phyloP scores from a whole-genome alignment of 345 rosid species.

The Punica granatum region DNA sequence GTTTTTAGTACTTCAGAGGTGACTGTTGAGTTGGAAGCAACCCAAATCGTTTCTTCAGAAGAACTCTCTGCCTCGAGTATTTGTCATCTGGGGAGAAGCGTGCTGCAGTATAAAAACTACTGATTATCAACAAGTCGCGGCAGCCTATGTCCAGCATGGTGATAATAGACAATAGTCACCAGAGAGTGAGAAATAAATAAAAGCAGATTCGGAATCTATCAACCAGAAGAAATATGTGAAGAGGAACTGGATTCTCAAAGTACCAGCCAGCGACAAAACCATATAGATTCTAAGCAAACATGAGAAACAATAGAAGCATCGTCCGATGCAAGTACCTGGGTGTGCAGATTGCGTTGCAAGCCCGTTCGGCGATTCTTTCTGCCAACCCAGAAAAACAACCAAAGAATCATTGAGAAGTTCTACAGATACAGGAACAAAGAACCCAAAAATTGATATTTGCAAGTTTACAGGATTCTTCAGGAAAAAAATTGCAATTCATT shows the following conservation, averaged over 20 bases:
- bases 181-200: neutral
- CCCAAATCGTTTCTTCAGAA: slow-evolving; percentile 73
- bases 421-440: neutral
- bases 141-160: neutral
- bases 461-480: neutral
- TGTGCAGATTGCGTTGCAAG: slow-evolving; percentile 76
- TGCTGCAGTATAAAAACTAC: slow-evolving; percentile 31
- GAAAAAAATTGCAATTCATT: too few species aligned
- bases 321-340: slow-evolving; percentile 45
- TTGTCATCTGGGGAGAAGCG: slow-evolving; percentile 92
- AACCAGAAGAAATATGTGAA: neutral
- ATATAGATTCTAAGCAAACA: neutral
- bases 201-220: neutral
- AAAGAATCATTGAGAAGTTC: neutral
- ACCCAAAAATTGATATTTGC: neutral
- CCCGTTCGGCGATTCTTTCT: slow-evolving; percentile 79
- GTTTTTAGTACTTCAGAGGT: slow-evolving; percentile 52
- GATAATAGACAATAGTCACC: neutral
- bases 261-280: neutral
- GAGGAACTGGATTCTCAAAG: neutral
- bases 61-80: slow-evolving; percentile 66
- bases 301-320: neutral
- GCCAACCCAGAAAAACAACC: slow-evolving; percentile 14
- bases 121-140: neutral
- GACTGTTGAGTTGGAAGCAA: slow-evolving; percentile 66